Evolutionary conservation across 2,329 filamentous ascomycete genomes (phyloP).

Genomic region (Penicillium sp.): DNA sequence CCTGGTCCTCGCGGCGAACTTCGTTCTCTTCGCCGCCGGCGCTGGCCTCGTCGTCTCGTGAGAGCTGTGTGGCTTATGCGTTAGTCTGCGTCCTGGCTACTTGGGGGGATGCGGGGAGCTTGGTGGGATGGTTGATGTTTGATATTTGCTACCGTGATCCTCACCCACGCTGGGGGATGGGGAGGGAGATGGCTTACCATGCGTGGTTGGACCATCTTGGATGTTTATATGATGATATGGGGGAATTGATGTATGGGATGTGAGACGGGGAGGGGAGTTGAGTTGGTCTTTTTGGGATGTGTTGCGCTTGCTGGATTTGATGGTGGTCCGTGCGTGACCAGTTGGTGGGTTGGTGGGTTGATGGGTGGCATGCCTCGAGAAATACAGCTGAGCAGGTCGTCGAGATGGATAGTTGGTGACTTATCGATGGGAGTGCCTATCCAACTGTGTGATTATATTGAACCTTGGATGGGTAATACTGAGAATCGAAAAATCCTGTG

Average conservation of each 20-base stretch:
- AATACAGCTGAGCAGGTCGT: background rate
- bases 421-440: too few relatives aligned
- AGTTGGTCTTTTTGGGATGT: background rate
- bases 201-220: slow-evolving; percentile 58
- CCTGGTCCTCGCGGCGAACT: slow-evolving; percentile 94
- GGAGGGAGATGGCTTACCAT: slow-evolving; percentile 53
- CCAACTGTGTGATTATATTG: too few relatives aligned
- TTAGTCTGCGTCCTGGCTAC: slow-evolving; percentile 5
- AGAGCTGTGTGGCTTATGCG: slow-evolving; percentile 62
- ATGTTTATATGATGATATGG: background rate
- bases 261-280: background rate
- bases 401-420: background rate
- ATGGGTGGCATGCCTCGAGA: background rate
- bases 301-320: slow-evolving; percentile 18
- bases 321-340: slow-evolving; percentile 28
- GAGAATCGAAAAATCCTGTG: too few relatives aligned
- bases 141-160: background rate
- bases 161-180: background rate
- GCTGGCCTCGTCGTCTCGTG: slow-evolving; percentile 84
- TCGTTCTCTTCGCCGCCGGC: slow-evolving; percentile 79
- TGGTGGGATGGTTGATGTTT: background rate
- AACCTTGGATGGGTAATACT: too few relatives aligned
- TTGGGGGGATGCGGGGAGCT: background rate
- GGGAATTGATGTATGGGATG: background rate
- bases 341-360: slow-evolving; percentile 5